Base-by-base conservation (phyloP, 2,329 filamentous ascomycete species). In the Trichophyton mentagrophytes region DNA sequence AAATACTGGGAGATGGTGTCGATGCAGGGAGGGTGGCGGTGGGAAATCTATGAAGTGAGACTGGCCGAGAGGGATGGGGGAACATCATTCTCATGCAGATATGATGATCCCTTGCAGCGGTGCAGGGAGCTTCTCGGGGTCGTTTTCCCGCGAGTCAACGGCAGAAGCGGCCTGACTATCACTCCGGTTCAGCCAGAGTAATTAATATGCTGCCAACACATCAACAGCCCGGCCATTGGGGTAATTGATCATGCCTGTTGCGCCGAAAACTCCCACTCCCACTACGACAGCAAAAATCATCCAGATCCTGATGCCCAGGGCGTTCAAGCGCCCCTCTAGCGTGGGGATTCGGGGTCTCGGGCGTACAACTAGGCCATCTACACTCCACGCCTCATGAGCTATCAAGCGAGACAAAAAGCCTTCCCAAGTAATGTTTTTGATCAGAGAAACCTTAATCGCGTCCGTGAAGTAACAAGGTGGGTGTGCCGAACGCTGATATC, bases 401-500 rank as follows among this genome's bases (percentile, higher is more conserved):
- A 53, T 53, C 13, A 27, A 55, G 51, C 40, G 40, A 44, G 13
- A 9, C 15, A 13, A 57, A 49, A 47, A 47, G n/a, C n/a, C 42
- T 78, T 80, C 80, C 81, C 82, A 84, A 84, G 80, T 74, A 76
- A 75, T 73, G 73, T 69, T 30, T 30, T 68, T 69, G 67, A 70
- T 97, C 92, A 97, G 92, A 96, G 89, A 88, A 95, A 87, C 90
- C 88, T 86, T 88, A 82, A 87, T 89, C 84, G 91, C 93, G 92
- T 96, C 85, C 92, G 91, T 89, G 82, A 78, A 79, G 83, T 89
- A 95, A 96, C 90, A 97, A 96, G 92, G 87, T 85, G 82, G 77
- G 82, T 96, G 92, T 96, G 93, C 89, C 92, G 90, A 88, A 96
- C 93, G 90, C 93, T 86, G 82, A 90, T 90, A 85, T 97, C 93